Evolutionary conservation across 2,329 filamentous ascomycete species (phyloP), one percentile per base, ranked within the genome.

Genomic region (Exophiala spinifera): DNA sequence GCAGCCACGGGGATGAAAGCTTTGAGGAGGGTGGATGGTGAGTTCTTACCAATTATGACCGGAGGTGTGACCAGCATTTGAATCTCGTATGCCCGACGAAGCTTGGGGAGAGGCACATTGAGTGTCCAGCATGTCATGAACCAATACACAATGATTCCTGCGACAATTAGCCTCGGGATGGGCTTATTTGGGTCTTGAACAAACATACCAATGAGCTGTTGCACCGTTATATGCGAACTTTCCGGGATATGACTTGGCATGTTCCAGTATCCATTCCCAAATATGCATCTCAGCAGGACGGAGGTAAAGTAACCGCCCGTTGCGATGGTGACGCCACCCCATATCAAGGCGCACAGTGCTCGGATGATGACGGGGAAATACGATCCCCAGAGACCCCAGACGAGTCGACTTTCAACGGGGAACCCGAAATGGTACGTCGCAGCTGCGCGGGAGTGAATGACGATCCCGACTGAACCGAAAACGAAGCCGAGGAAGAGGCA

Each of bases 281-380:
- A 73, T 25, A 73, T 67, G 56, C 63, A 61, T 40, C 62, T 63
- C 33, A 66, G 56, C 36, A 64, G 53, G 46, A 64, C 62, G 34
- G 56, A 49, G 31, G 63, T 63, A 50, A 63, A 65, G 48, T 57
- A 53, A 52, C 58, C 54, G 46, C 60, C 60, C 14, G 28, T 34
- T 8, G 47, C 25, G 19, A 56, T 43, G 20, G 20, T 51, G 40
- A 46, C 34, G 15, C 43, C 49, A 3, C 14, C 43, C 46, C 44
- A 53, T 28, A 53, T 46, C 8, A 46, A 23, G 2, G 45, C 44
- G 31, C 17, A 42, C 19, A 56, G 46, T 3, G 69, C 68, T 39
- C 74, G 66, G 11, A 72, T 70, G 17, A 68, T 63, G n/a, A 76
- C 70, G 53, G 72, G 72, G 53, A 74, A 76, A 59, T 73, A 76